Evolutionary conservation across 176 grass and related monocot species (phyloP), one percentile per base, ranked within the genome.

Genomic region (Thalia dealbata): DNA sequence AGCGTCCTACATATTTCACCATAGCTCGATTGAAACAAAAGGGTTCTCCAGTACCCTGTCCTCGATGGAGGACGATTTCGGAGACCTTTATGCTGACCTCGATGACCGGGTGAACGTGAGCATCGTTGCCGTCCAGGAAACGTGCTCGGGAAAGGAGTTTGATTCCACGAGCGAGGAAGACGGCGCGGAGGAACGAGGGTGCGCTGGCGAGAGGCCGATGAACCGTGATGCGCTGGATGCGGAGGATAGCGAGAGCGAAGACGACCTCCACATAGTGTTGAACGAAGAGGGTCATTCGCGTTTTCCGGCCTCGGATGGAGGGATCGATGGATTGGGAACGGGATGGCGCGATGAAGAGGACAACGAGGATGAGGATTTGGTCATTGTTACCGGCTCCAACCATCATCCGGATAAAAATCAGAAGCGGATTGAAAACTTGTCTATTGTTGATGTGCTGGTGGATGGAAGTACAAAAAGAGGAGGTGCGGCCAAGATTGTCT

Each of bases 61-160:
- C 14, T 63, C 61, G 18, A 1, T 12, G 32, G 73, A 62, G 3
- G 91, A 79, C 1, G 91, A 90, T 66, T 77, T 83, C 69, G 91
- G 77, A 18, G 80, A 88, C 30, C 91, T 96, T 52, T 96, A 96
- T 52, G 91, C 75, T 12, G 91, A 84, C 70, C 88, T 96, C 82
- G 88, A 84, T 14, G 82, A 88, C 69, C 84, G 83, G 52, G 82
- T 90, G 19, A 78, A 71, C 16, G 87, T 68, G 0, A 80, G 77
- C 14, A 78, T 88, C 7, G 84, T 86, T 15, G 35, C 73, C 23
- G 59, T 69, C 71, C 77, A 75, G 26, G 74, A 69, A 58, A 81
- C 87, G 69, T 84, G 73, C 35, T 43, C 21, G 73, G 80, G 63
- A 22, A 86, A 78, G 73, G 86, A 87, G 24, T 76, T 81, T 30